Conservation (phyloP, 2,329 filamentous ascomycete species). For the Daldinia sp. region DNA sequence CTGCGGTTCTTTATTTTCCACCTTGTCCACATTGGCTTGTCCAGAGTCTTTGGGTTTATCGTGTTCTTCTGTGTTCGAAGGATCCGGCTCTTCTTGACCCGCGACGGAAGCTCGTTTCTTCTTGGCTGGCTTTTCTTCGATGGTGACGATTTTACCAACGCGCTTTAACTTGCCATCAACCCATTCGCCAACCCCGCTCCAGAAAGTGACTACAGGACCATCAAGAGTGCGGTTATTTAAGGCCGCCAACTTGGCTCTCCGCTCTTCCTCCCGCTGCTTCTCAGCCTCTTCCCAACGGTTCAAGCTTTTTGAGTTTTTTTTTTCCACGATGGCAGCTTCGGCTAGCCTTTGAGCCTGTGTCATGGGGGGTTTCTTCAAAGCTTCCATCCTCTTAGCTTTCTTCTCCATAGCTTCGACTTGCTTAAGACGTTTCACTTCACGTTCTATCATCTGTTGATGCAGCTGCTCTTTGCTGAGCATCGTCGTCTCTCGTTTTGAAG, state of each 20-base stretch:
- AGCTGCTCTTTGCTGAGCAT: slow-evolving; percentile 67
- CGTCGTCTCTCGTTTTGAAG: slow-evolving; percentile 66
- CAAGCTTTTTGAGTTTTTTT: slow-evolving; percentile 85
- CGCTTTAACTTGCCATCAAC: slow-evolving; percentile 76
- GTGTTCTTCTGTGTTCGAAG: slow-evolving; percentile 40
- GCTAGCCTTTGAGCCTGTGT: slow-evolving; percentile 86
- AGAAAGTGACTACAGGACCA: slow-evolving; percentile 89
- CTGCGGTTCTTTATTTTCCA: slow-evolving; percentile 5
- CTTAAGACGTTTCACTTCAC: slow-evolving; percentile 74
- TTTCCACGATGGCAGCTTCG: slow-evolving; percentile 84
- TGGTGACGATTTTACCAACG: slow-evolving; percentile 70
- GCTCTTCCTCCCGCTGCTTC: slow-evolving; percentile 84
- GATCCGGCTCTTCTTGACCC: slow-evolving; percentile 37
- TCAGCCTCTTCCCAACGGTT: slow-evolving; percentile 96
- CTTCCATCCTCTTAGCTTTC: slow-evolving; percentile 74
- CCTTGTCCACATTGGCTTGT: slow-evolving; percentile 25
- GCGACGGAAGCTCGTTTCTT: slow-evolving; percentile 58
- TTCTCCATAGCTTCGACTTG: slow-evolving; percentile 74
- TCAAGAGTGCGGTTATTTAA: slow-evolving; percentile 86
- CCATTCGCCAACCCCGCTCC: slow-evolving; percentile 90
- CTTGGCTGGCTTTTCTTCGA: slow-evolving; percentile 65
- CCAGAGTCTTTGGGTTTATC: slow-evolving; percentile 19
- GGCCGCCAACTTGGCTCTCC: slow-evolving; percentile 83
- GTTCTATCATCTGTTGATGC: slow-evolving; percentile 76
- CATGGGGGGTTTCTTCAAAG: slow-evolving; percentile 79